A percentile compares a stretch with the other conserved stretches of the same genome.
These are phyloP conservation scores for Athelia psychrophila DNA, from an alignment of 1,284 basidiomycete species.

Conservation along the genomic window DNA sequence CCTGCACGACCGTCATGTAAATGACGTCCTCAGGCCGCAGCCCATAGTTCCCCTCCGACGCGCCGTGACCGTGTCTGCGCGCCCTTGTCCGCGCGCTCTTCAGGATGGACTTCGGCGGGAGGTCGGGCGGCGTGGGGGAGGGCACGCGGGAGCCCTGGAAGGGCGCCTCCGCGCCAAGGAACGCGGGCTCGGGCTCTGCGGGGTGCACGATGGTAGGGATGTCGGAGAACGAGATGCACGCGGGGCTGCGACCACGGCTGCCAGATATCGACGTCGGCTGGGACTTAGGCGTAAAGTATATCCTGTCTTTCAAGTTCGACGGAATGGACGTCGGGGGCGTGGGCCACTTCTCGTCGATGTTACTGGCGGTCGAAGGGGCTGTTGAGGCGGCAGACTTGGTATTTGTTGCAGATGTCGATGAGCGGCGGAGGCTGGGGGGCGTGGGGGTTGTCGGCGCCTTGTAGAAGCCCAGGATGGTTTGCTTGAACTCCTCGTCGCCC, in stretches of 20 bases:
- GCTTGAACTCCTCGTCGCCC: too few species aligned
- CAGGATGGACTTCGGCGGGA: neutral
- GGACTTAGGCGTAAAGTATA: neutral
- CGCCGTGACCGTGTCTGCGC: neutral
- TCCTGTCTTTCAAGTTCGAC: too few species aligned
- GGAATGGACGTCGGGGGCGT: too few species aligned
- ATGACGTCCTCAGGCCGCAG: neutral
- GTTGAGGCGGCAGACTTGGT: too few species aligned
- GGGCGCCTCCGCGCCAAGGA: neutral
- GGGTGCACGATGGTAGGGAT: neutral
- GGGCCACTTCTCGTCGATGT: too few species aligned
- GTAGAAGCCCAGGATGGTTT: too few species aligned
- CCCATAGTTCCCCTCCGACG: neutral
- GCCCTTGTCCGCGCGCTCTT: neutral
- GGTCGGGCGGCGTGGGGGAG: neutral
- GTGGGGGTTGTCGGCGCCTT: too few species aligned
- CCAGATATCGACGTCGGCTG: neutral
- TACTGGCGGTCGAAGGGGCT: too few species aligned
- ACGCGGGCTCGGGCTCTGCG: too few species aligned
- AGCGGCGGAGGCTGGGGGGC: too few species aligned
- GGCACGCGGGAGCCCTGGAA: neutral
- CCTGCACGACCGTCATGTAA: neutral
- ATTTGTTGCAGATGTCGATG: too few species aligned
- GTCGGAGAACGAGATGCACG: neutral
- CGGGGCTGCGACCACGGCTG: too few species aligned